Evolutionary conservation across 805 yeast genomes (phyloP).

Genomic region (Metschnikowia santaceciliae): DNA sequence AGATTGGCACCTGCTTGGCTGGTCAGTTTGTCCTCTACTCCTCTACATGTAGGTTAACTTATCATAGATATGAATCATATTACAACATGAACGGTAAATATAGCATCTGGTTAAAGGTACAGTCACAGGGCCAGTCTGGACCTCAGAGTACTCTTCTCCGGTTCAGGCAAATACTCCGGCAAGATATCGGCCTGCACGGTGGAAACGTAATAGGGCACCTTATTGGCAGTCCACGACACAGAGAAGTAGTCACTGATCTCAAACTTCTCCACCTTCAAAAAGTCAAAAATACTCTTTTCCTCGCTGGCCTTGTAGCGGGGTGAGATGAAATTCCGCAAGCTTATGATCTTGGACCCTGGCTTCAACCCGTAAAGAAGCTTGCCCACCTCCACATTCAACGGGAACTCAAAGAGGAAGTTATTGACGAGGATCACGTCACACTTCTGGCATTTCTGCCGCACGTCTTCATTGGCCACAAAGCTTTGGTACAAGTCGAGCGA

Average conservation of each 20-base stretch:
- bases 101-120: neutral
- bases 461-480: constrained; percentile 62
- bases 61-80: neutral
- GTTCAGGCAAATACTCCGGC: constrained; percentile 27
- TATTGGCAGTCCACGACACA: constrained; percentile 89
- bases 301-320: constrained; percentile 64
- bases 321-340: constrained; percentile 75
- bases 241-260: constrained; percentile 62
- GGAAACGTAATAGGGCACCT: constrained; percentile 73
- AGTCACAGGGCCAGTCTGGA: neutral
- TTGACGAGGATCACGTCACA: constrained; percentile 76
- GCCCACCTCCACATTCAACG: constrained; percentile 64
- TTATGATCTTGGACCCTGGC: constrained; percentile 74
- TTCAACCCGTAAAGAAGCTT: constrained; percentile 58
- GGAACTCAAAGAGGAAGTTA: constrained; percentile 79
- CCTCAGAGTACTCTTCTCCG: neutral
- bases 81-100: neutral
- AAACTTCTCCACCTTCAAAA: constrained; percentile 56
- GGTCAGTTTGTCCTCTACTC: no score
- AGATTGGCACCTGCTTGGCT: no score
- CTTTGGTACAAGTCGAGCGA: constrained; percentile 62
- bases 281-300: constrained; percentile 55
- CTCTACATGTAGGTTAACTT: neutral
- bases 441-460: constrained; percentile 48
- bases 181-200: constrained; percentile 49